phyloP scores from a whole-genome alignment of 257 asterid species.

The Solanum phureja region DNA sequence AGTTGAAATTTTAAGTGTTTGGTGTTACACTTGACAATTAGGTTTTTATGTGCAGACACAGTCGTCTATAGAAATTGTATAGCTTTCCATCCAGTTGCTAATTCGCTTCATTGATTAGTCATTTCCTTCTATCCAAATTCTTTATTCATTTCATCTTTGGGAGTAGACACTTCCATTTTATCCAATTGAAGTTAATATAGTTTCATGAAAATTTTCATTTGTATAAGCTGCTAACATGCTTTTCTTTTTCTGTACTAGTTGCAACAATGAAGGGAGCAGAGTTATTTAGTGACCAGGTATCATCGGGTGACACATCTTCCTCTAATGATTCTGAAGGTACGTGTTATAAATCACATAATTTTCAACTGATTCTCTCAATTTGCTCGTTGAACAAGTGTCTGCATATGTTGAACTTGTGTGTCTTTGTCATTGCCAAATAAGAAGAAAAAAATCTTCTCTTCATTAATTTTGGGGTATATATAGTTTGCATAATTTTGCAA shows the following conservation, averaged over 20 bases:
- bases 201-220: background rate
- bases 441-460: background rate
- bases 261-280: slow-evolving; percentile 15
- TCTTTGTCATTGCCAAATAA: background rate
- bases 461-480: too few species aligned
- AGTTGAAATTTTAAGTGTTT: background rate
- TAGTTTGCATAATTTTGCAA: background rate
- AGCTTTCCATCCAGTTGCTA: background rate
- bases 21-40: background rate
- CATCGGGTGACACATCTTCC: slow-evolving; percentile 27
- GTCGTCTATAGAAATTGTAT: background rate
- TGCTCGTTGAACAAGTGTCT: background rate
- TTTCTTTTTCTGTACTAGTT: background rate
- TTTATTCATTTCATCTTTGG: background rate
- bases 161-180: background rate
- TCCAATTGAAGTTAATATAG: background rate
- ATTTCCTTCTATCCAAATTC: background rate
- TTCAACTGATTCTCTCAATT: background rate
- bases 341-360: background rate
- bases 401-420: background rate
- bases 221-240: background rate
- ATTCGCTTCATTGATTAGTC: background rate
- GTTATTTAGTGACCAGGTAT: slow-evolving; percentile 40
- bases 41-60: background rate
- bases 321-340: slow-evolving; percentile 28